Evolutionary conservation across 2,329 filamentous ascomycete species (phyloP).

Genomic region (Diaporthe eres): DNA sequence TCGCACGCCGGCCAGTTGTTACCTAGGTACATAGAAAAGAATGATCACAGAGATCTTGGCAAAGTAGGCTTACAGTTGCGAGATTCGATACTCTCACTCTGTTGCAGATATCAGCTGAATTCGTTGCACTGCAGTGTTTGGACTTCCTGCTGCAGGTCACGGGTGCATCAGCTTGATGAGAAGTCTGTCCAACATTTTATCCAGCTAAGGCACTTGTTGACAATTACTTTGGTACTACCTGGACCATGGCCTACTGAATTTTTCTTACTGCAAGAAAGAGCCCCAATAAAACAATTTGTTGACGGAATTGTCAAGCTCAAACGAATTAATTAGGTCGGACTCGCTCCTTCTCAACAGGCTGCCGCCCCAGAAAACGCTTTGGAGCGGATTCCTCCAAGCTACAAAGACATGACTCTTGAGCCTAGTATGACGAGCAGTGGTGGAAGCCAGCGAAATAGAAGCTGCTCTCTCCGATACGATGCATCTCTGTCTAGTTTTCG

Average conservation of each 20-base stretch:
- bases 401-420: not conserved
- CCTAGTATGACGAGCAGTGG: not conserved
- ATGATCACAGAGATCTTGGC: no score
- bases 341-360: not conserved
- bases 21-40: no score
- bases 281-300: rapidly evolving
- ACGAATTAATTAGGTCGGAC: no score
- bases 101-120: no score
- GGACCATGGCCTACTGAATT: not conserved
- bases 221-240: no score
- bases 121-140: no score
- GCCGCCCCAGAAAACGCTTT: not conserved
- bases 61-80: no score
- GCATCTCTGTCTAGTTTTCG: not conserved
- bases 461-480: not conserved
- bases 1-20: no score
- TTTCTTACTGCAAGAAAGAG: not conserved
- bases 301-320: not conserved
- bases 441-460: not conserved
- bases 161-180: no score
- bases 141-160: no score
- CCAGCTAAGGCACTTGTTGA: not conserved
- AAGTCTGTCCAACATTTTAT: not conserved
- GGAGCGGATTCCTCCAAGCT: no score
- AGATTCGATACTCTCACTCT: no score